These are phyloP conservation scores for Lasiodiplodia sp. DNA, from an alignment of 2,329 filamentous ascomycete species.

Conservation along the genomic window DNA sequence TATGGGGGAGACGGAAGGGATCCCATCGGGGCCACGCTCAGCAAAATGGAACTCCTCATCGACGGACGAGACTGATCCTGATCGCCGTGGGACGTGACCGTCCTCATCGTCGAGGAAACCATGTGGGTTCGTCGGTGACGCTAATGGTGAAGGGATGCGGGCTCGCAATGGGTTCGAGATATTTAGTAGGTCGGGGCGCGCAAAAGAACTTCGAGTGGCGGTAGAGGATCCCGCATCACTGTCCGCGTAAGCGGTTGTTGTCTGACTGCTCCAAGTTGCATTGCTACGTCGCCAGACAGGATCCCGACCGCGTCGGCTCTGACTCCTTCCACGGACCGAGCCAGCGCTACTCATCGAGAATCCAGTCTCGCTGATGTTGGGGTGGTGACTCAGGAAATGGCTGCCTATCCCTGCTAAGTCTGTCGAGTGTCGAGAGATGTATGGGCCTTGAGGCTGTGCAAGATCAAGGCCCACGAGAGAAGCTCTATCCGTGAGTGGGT, in stretches of 20 bases:
- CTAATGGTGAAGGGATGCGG: slow-evolving; percentile 10
- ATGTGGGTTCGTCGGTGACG: slow-evolving; percentile 2
- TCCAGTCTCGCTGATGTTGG: slow-evolving; percentile 13
- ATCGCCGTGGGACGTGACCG: background rate
- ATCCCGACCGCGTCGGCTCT: slow-evolving; percentile 4
- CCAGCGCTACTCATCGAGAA: slow-evolving; percentile 15
- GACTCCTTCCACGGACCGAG: slow-evolving; percentile 12
- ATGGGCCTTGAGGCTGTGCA: slow-evolving; percentile 12
- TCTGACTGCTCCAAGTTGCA: slow-evolving; percentile 12
- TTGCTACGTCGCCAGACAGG: slow-evolving; percentile 10
- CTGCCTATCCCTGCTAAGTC: slow-evolving; percentile 18
- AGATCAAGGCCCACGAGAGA: slow-evolving; percentile 26
- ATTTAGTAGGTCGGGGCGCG: background rate
- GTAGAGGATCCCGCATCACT: slow-evolving; percentile 20
- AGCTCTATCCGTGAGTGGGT: slow-evolving; percentile 14
- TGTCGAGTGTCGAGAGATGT: slow-evolving; percentile 9
- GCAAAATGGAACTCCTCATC: slow-evolving; percentile 3
- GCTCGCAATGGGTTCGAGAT: background rate
- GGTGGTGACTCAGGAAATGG: background rate
- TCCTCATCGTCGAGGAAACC: background rate
- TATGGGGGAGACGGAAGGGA: slow-evolving; percentile 20
- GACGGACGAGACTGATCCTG: background rate
- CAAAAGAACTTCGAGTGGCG: background rate
- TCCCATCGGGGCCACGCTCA: background rate
- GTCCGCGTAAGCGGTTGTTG: slow-evolving; percentile 16